Percentiles rank a stretch among this genome's conserved stretches.
Conservation (phyloP, 139 green algal species). For the Haematococcus lacustris region DNA sequence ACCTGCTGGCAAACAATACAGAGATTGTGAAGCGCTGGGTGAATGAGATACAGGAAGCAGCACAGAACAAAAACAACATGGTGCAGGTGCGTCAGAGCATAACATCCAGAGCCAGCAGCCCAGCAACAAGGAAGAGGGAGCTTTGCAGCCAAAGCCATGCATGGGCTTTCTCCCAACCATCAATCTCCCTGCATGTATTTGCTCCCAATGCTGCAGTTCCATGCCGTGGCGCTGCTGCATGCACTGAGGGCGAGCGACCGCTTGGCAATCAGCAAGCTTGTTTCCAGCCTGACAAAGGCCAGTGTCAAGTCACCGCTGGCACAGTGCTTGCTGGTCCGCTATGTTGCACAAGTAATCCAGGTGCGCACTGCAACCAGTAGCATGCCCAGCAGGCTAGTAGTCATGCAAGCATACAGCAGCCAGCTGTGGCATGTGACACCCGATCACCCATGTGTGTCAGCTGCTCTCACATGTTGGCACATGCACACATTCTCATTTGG, state of each 20-base stretch:
- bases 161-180: no score
- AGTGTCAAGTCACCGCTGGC: constrained; percentile 85
- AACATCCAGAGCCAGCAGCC: no score
- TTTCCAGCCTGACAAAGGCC: constrained; percentile 77
- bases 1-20: constrained; percentile 72
- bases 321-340: constrained; percentile 81
- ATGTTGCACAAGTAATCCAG: constrained; percentile 87
- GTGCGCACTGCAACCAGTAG: no score
- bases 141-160: no score
- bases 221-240: constrained; percentile 92
- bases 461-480: no score
- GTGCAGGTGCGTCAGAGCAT: constrained; percentile 88
- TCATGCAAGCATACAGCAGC: not conserved
- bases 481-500: no score
- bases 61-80: constrained; percentile 79
- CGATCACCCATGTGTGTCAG: no score
- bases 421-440: not conserved
- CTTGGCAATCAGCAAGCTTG: constrained; percentile 94
- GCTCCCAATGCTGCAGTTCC: constrained; percentile 84
- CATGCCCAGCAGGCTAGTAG: no score
- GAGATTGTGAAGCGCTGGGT: constrained; percentile 98
- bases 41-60: constrained; percentile 92
- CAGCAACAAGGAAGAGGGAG: no score
- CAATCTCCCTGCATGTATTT: no score
- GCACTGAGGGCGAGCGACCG: constrained; percentile 84